A percentile compares a stretch with the other conserved stretches of the same genome.
Evolutionary conservation across 805 yeast species (phyloP).

Genomic region (Kuraishia capsulata): DNA sequence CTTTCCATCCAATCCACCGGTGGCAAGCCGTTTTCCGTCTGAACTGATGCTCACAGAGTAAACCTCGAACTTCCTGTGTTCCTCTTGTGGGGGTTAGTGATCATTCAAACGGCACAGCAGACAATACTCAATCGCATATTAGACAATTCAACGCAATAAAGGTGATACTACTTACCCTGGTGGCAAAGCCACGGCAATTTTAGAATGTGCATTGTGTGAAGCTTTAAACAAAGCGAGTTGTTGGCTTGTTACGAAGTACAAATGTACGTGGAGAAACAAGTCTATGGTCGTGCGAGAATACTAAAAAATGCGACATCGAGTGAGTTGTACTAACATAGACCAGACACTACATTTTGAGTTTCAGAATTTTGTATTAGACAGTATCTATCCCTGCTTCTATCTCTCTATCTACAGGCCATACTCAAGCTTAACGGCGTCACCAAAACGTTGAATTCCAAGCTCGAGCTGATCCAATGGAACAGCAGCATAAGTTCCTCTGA

Average conservation of each 20-base stretch:
- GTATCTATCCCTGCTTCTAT: too few species aligned
- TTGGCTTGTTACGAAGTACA: too few species aligned
- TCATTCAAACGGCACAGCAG: neutral
- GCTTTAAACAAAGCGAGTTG: too few species aligned
- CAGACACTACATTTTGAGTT: too few species aligned
- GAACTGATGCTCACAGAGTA: conserved; percentile 75
- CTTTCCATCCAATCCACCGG: conserved; percentile 92
- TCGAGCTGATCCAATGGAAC: conserved; percentile 60
- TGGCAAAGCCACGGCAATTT: conserved; percentile 62
- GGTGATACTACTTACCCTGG: neutral
- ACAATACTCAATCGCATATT: neutral
- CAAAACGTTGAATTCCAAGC: conserved; percentile 58
- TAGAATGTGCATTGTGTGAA: conserved; percentile 43
- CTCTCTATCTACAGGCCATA: conserved; percentile 36
- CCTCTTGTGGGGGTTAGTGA: conserved; percentile 53
- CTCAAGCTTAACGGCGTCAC: conserved; percentile 51
- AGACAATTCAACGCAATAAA: neutral
- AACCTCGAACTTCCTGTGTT: conserved; percentile 71
- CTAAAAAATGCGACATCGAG: too few species aligned
- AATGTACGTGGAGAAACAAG: too few species aligned
- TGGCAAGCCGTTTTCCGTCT: conserved; percentile 78
- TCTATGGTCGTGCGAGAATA: neutral
- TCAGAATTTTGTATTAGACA: too few species aligned
- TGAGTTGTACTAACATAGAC: too few species aligned
- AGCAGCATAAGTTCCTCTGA: conserved; percentile 86